Evolutionary conservation across 2,329 filamentous ascomycete species (phyloP).

Genomic region (Colletotrichum liaoningense): DNA sequence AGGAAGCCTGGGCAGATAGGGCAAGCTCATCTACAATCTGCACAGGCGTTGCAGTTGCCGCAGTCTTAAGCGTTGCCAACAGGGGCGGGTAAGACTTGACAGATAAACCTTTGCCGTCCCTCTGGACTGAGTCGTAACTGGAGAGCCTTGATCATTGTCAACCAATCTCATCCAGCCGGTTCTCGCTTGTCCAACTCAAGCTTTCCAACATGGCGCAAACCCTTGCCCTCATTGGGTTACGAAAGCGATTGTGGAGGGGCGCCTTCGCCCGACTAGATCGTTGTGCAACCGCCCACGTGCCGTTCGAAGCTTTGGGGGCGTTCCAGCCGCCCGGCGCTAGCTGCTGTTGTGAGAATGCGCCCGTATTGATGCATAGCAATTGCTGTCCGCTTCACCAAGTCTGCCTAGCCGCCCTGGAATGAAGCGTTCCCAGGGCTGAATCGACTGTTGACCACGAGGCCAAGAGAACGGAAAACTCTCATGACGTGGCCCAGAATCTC

Average conservation of each 20-base stretch:
- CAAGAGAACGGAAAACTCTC: not conserved
- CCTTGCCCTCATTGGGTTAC: not conserved
- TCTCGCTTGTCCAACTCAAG: not conserved
- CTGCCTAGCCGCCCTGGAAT: constrained; percentile 18
- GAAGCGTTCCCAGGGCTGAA: not conserved
- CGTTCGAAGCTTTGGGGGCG: constrained; percentile 19
- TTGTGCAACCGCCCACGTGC: not conserved
- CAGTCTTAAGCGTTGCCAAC: not conserved
- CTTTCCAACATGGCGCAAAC: not conserved
- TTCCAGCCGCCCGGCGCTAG: not conserved
- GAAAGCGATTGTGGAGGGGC: not conserved
- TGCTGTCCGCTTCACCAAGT: not conserved
- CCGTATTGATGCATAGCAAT: not conserved
- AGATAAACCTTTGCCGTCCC: not conserved
- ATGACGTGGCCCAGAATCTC: not conserved
- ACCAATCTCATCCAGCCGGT: not conserved
- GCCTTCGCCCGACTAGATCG: constrained; percentile 25
- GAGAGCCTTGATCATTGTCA: not conserved
- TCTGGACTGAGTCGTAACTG: not conserved
- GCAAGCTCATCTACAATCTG: not conserved
- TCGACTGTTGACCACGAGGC: not conserved
- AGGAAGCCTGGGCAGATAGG: not conserved
- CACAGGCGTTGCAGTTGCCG: not conserved
- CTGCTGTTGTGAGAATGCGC: not conserved
- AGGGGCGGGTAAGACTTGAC: not conserved